Evolutionary conservation across 352 stramenopile species (phyloP).

Genomic region (Pythium dissotocum): DNA sequence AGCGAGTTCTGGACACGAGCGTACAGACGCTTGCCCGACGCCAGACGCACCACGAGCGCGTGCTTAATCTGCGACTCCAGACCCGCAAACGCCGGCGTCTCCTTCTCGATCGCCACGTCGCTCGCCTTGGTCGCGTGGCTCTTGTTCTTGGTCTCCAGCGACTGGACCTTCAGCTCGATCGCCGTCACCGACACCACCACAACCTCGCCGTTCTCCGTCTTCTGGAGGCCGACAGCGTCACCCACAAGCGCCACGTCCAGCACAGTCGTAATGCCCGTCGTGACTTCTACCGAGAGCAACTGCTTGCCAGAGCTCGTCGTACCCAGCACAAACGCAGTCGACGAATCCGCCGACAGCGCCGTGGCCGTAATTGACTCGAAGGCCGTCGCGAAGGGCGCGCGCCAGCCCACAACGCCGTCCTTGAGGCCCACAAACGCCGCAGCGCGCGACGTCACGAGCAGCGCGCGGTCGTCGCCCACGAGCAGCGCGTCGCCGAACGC

Average conservation of each 20-base stretch:
- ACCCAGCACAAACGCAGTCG: slow-evolving; percentile 48
- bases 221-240: slow-evolving; percentile 34
- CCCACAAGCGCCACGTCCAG: neutral
- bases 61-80: slow-evolving; percentile 46
- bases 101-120: slow-evolving; percentile 9
- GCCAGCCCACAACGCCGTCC: slow-evolving; percentile 50
- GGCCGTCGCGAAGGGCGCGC: slow-evolving; percentile 34
- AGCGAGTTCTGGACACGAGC: slow-evolving; percentile 47
- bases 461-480: slow-evolving; percentile 46
- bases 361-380: slow-evolving; percentile 33
- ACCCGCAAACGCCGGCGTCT: slow-evolving; percentile 33
- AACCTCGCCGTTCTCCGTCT: slow-evolving; percentile 34
- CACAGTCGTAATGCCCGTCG: slow-evolving; percentile 10
- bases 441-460: slow-evolving; percentile 48
- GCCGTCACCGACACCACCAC: slow-evolving; percentile 34
- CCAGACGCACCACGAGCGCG: slow-evolving; percentile 49
- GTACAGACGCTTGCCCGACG: slow-evolving; percentile 62
- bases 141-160: slow-evolving; percentile 36
- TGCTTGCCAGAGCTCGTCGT: neutral
- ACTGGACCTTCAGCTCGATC: slow-evolving; percentile 38
- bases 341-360: slow-evolving; percentile 49
- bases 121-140: slow-evolving; percentile 7
- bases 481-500: slow-evolving; percentile 48
- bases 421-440: slow-evolving; percentile 61
- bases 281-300: slow-evolving; percentile 22